Evolutionary conservation across 2,329 filamentous ascomycete species (phyloP).

Genomic region (Cordyceps fumosorosea): DNA sequence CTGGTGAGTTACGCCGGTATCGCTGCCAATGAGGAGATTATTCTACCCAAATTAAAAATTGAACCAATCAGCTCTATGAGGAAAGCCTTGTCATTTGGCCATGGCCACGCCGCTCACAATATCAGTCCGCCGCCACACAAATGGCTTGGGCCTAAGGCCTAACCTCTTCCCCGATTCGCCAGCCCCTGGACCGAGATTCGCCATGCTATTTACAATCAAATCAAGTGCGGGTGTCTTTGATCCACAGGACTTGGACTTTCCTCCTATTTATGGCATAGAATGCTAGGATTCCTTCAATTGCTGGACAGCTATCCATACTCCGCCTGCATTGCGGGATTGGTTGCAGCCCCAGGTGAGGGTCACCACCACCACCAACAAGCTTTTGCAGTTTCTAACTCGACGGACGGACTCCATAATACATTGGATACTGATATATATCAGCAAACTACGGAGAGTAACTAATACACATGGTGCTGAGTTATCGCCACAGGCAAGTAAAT

Average conservation of each 20-base stretch:
- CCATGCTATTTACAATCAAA: background rate
- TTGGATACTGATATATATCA: no score
- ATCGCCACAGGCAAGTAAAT: background rate
- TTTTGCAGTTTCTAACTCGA: background rate
- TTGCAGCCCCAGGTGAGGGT: background rate
- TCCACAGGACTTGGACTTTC: constrained; percentile 1
- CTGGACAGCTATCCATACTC: no score
- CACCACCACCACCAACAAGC: background rate
- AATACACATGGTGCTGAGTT: background rate
- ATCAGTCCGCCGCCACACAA: background rate
- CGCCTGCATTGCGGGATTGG: background rate
- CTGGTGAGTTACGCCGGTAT: background rate
- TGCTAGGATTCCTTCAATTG: no score
- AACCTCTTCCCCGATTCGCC: background rate
- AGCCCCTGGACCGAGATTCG: constrained; percentile 6
- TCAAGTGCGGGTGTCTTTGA: background rate
- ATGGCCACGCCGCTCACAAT: background rate
- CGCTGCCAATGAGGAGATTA: background rate
- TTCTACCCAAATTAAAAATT: background rate
- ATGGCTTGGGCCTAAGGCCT: background rate
- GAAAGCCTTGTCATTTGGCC: background rate
- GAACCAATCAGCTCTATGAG: background rate
- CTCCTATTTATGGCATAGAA: constrained; percentile 6
- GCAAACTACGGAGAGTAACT: no score
- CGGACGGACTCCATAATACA: background rate